Base-by-base conservation (phyloP, 768 basidiomycete genomes). In the Pleurotus ostreatus region DNA sequence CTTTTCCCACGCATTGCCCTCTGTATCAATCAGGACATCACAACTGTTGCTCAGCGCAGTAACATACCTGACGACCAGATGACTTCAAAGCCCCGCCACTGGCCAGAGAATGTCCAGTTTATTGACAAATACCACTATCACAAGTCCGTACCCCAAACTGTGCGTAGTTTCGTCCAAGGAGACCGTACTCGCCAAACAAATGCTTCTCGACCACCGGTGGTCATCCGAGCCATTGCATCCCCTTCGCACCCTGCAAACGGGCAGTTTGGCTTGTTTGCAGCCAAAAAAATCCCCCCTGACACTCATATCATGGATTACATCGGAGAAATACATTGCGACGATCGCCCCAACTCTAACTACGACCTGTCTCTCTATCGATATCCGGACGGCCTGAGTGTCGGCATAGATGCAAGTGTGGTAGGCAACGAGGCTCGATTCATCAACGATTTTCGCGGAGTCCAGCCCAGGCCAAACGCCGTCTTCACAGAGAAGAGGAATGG, bases 381-480 rank as follows among this genome's bases (percentile, higher is more conserved):
- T 49, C 70, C 74, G 56, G 74, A 78, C 51, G 83, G 82, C 6
- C 65, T 80, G 40, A 86, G 75, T 63, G 80, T 94, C 16, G 94
- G 92, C 1, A 76, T 90, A 40, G 94, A 97, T 66, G 92, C 93
- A 16, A 74, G 75, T 25, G 61, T 44, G 2, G 81, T 81, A 75
- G 94, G 94, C 25, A 97, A 95, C 70, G 91, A 94, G 68, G 88
- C 87, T 1, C 76, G 94, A 63, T 94, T 96, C 66, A 77, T 92
- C 57, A 97, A 97, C 62, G 94, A 96, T 73, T 98, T 88, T 70
- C 80, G 94, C 55, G 91, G 92, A 2, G 75, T 94, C n/a, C 72
- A 66, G 48, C 67, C 69, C 20, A 85, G 75, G 65, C 84, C 91
- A 3, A 94, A 94, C 61, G 88, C 84, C 0, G 61, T 80, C 25